Conservation (phyloP, 2,329 filamentous ascomycete species). For the Penicillium italicum region DNA sequence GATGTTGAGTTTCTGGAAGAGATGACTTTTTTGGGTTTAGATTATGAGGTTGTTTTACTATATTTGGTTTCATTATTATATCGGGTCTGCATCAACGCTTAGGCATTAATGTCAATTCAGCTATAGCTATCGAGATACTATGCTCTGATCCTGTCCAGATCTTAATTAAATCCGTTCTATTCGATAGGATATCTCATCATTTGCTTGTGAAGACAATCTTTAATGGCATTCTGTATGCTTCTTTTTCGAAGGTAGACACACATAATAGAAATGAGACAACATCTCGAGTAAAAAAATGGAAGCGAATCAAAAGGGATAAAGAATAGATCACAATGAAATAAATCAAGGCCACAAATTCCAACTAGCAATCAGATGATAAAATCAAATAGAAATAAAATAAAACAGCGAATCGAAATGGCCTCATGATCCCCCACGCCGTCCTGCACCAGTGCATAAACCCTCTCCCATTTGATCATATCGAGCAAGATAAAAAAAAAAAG, state of each 20-base stretch:
- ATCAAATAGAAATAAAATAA: not conserved
- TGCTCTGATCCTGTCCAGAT: not conserved
- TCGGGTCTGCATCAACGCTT: not conserved
- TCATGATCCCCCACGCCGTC: slow-evolving; percentile 33
- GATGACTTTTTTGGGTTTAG: not conserved
- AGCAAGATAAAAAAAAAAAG: slow-evolving; percentile 10
- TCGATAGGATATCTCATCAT: not conserved
- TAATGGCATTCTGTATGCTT: slow-evolving; percentile 18
- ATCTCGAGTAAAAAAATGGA: not conserved
- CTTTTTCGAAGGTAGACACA: slow-evolving; percentile 1
- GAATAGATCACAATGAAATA: slow-evolving; percentile 11
- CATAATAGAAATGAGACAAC: slow-evolving; percentile 1
- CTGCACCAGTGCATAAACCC: slow-evolving; percentile 36
- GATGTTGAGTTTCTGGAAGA: not conserved
- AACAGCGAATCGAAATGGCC: slow-evolving; percentile 1
- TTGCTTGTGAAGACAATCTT: slow-evolving; percentile 6
- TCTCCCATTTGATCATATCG: slow-evolving; percentile 13
- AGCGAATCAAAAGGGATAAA: not conserved
- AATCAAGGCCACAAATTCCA: slow-evolving; percentile 4
- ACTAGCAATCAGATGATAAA: not conserved
- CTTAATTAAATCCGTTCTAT: not conserved
- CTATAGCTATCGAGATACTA: not conserved
- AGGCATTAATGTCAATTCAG: not conserved
- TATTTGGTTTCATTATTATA: not conserved
- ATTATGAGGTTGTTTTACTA: not conserved